Percentiles rank a stretch among this genome's conserved stretches.
Evolutionary conservation across 2,329 filamentous ascomycete genomes (phyloP).

Genomic region (Fusarium fracticaudum): DNA sequence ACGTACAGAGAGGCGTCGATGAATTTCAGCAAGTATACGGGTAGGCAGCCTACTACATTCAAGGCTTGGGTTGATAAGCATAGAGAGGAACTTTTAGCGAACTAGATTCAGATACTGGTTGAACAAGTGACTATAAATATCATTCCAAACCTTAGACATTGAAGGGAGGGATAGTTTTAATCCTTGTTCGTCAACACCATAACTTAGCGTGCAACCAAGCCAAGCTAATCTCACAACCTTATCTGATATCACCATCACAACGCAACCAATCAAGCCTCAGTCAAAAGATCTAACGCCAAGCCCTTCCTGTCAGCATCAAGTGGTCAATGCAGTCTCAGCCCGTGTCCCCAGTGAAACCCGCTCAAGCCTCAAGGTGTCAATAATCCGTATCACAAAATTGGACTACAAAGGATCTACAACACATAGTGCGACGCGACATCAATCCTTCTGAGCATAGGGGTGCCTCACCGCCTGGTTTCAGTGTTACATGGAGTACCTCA

Average conservation of each 20-base stretch:
- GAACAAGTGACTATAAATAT: not conserved
- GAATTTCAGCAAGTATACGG: conserved; percentile 19
- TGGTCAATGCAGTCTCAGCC: not conserved
- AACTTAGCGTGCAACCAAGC: not conserved
- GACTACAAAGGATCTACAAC: not conserved
- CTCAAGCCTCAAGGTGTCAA: not conserved
- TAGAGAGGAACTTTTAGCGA: not conserved
- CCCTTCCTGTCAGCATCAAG: not conserved
- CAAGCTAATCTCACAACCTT: not conserved
- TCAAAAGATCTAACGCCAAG: not conserved
- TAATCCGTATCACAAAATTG: not conserved
- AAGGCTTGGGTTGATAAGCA: conserved; percentile 6
- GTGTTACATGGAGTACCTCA: not conserved
- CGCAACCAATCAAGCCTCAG: not conserved
- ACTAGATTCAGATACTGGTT: not conserved
- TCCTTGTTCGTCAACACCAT: not conserved
- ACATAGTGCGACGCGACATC: not conserved
- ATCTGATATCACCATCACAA: not conserved
- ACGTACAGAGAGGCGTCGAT: not conserved
- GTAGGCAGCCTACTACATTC: not conserved
- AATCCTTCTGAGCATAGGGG: not conserved
- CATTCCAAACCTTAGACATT: too few relatives aligned
- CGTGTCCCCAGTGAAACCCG: not conserved
- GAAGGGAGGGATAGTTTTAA: not conserved
- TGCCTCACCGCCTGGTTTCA: not conserved